Percentiles rank a stretch among this genome's conserved stretches.
Conservation (phyloP, 140 eudicot species). For the Senecio squalidus region DNA sequence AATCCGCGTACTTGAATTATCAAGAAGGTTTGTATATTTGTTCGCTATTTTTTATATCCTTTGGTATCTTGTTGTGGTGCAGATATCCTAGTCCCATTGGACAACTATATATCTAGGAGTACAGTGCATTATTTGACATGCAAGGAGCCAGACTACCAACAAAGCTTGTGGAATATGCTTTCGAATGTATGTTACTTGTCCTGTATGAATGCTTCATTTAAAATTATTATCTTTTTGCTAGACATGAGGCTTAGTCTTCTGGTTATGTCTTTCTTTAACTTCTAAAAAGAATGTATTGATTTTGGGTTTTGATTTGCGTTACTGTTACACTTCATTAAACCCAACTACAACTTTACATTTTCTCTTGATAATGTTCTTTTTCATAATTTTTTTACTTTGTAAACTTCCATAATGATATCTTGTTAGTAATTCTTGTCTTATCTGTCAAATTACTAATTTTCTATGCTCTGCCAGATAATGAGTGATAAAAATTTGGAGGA, state of each 20-base stretch:
- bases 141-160: constrained; percentile 97
- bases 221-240: not conserved
- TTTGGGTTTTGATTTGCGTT: not conserved
- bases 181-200: constrained; percentile 51
- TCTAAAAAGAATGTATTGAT: not conserved
- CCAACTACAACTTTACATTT: not conserved
- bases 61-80: constrained; percentile 14
- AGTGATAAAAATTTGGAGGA: constrained; percentile 78
- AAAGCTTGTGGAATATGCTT: constrained; percentile 86
- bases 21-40: not conserved
- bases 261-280: not conserved
- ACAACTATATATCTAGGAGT: constrained; percentile 84
- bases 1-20: not conserved
- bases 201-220: not conserved
- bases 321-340: not conserved
- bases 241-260: not conserved
- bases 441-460: not conserved
- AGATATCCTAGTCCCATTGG: constrained; percentile 91
- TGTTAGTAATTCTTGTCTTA: too few species aligned
- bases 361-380: not conserved
- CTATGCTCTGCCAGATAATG: constrained; percentile 49
- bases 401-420: too few species aligned
- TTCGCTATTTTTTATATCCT: constrained; percentile 1
- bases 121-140: constrained; percentile 76
- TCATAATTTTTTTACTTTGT: not conserved